These are phyloP conservation scores for Camellia sinensis DNA, from an alignment of 148 eudicot species.

Conservation along the genomic window DNA sequence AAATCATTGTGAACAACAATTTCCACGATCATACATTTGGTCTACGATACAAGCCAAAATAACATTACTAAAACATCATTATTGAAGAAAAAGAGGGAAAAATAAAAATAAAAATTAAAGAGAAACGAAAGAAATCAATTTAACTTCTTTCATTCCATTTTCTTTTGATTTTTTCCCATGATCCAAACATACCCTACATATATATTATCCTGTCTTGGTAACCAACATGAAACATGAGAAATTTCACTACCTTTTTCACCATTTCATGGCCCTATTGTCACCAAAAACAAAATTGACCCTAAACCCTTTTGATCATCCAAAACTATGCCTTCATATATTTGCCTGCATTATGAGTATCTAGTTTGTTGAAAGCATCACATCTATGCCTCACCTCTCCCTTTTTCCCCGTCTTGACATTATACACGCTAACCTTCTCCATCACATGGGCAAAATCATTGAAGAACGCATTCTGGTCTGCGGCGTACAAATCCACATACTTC, in stretches of 20 bases:
- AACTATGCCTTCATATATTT: background rate
- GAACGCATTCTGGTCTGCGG: conserved; percentile 48
- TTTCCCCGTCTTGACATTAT: conserved; percentile 41
- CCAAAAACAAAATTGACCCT: background rate
- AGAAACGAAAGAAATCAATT: no score
- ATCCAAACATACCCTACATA: background rate
- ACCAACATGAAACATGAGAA: background rate
- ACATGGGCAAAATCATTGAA: conserved; percentile 53
- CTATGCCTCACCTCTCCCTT: conserved; percentile 59
- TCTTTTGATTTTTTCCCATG: no score
- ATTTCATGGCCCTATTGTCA: background rate
- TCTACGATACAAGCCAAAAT: no score
- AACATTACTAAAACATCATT: no score
- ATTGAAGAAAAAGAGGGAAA: no score
- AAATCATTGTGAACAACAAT: no score
- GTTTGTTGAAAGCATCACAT: conserved; percentile 51
- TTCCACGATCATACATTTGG: no score
- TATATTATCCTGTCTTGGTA: background rate
- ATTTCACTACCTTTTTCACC: background rate
- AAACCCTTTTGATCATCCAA: background rate
- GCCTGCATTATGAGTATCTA: conserved; percentile 5
- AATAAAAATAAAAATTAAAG: no score
- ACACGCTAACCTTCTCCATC: conserved; percentile 52
- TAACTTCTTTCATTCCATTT: no score
- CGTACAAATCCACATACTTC: conserved; percentile 59